phyloP scores from a whole-genome alignment of 495 filamentous ascomycete genomes.

The Aspergillus homomorphus region DNA sequence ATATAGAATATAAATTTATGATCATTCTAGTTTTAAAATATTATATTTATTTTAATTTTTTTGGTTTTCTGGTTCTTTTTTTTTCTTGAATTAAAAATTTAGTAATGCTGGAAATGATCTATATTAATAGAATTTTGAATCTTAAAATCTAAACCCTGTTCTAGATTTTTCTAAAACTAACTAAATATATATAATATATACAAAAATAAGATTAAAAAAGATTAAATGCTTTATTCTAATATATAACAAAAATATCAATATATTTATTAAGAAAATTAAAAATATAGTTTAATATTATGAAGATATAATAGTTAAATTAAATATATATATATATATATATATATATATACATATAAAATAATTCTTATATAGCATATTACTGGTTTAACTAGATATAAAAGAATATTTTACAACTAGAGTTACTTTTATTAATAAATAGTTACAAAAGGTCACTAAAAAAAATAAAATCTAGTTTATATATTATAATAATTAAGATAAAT shows the following conservation, averaged over 20 bases:
- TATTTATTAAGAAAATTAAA: slow-evolving; percentile 6
- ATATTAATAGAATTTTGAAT: not conserved
- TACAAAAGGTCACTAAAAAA: not conserved
- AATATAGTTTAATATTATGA: slow-evolving; percentile 2
- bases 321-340: slow-evolving; percentile 3
- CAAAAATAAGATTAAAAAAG: not conserved
- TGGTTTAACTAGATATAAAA: slow-evolving; percentile 3
- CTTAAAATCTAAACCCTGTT: not conserved
- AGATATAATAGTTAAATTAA: not conserved
- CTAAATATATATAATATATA: not conserved
- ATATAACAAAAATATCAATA: not conserved
- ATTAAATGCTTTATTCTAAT: not conserved
- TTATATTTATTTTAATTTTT: no score
- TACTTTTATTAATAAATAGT: not conserved
- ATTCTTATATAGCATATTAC: not conserved
- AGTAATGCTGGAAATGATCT: not conserved
- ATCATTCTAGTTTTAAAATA: not conserved
- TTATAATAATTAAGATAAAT: not conserved
- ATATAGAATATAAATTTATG: not conserved
- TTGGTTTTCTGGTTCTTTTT: no score
- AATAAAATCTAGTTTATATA: not conserved
- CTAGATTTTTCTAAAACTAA: not conserved
- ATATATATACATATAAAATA: not conserved
- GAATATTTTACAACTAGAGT: not conserved
- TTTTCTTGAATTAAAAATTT: no score